Evolutionary conservation across 1,139 yeast genomes (phyloP).

Genomic region (Williopsis jadinii): DNA sequence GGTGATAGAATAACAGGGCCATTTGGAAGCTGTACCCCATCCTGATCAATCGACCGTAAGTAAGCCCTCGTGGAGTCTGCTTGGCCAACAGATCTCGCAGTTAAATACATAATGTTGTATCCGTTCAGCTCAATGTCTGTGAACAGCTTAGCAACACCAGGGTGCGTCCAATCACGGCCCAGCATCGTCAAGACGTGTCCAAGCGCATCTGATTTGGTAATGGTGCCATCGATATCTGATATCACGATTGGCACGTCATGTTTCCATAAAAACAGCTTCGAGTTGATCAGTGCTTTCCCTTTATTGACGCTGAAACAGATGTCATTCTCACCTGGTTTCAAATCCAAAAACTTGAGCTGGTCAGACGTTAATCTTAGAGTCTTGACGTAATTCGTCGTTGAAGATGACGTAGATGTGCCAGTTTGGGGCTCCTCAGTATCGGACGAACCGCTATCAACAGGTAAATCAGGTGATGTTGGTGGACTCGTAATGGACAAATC

Average conservation of each 20-base stretch:
- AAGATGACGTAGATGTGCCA: constrained; percentile 5
- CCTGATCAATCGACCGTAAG: constrained; percentile 70
- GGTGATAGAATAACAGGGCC: constrained; percentile 98
- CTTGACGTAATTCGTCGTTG: constrained; percentile 51
- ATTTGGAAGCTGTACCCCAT: constrained; percentile 62
- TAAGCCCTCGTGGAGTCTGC: constrained; percentile 91
- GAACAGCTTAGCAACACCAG: constrained; percentile 88
- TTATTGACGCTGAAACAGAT: constrained; percentile 73
- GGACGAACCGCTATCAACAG: constrained; percentile 4
- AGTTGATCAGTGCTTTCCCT: constrained; percentile 69
- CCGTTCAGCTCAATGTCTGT: constrained; percentile 83
- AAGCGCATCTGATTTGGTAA: constrained; percentile 93
- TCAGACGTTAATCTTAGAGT: constrained; percentile 89
- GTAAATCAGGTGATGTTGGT: constrained; percentile 5
- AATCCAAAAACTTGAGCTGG: constrained; percentile 66
- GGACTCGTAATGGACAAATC: constrained; percentile 14
- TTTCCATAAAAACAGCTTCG: constrained; percentile 81
- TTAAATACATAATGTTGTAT: constrained; percentile 85
- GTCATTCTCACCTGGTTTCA: constrained; percentile 75
- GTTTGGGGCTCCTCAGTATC: constrained; percentile 20
- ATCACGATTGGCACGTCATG: constrained; percentile 84
- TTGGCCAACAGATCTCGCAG: constrained; percentile 94
- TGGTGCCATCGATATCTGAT: constrained; percentile 97
- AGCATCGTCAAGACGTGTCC: constrained; percentile 93
- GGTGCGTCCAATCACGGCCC: constrained; percentile 98